These are phyloP conservation scores for Pythium chondricola DNA, from an alignment of 352 stramenopile genomes.

Conservation along the genomic window DNA sequence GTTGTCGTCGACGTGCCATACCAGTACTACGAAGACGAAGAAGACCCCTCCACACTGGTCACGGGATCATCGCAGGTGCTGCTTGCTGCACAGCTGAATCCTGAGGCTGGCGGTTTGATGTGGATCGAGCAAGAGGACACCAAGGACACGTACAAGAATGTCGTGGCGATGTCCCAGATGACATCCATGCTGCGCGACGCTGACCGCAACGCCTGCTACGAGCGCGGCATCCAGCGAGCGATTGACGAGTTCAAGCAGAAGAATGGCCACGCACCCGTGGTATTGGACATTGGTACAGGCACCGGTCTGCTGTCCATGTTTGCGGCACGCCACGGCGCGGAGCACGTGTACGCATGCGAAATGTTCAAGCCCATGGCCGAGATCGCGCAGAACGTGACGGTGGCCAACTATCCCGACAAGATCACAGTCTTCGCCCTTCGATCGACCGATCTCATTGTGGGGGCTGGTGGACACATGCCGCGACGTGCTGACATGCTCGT, in stretches of 20 bases:
- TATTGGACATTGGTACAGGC: slow-evolving; percentile 80
- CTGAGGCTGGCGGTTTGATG: slow-evolving; percentile 66
- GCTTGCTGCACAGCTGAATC: slow-evolving; percentile 66
- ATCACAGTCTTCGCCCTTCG: slow-evolving; percentile 75
- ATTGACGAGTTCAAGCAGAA: slow-evolving; percentile 47
- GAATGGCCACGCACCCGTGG: slow-evolving; percentile 40
- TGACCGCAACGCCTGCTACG: slow-evolving; percentile 75
- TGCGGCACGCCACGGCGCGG: slow-evolving; percentile 74
- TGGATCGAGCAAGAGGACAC: slow-evolving; percentile 65
- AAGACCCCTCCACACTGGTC: slow-evolving; percentile 46
- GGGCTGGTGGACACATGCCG: slow-evolving; percentile 31
- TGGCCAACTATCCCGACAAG: slow-evolving; percentile 53
- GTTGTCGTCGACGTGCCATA: slow-evolving; percentile 80
- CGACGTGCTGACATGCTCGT: slow-evolving; percentile 87
- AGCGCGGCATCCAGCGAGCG: slow-evolving; percentile 54
- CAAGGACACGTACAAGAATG: slow-evolving; percentile 69
- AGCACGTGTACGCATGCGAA: slow-evolving; percentile 90
- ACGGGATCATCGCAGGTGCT: slow-evolving; percentile 62
- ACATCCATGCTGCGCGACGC: slow-evolving; percentile 80
- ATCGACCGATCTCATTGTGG: slow-evolving; percentile 63
- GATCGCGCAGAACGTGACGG: slow-evolving; percentile 68
- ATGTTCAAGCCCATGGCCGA: slow-evolving; percentile 85
- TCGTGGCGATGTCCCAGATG: slow-evolving; percentile 85
- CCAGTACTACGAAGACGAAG: slow-evolving; percentile 66
- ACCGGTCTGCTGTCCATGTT: slow-evolving; percentile 87